Percentiles rank a stretch among this genome's conserved stretches.
Evolutionary conservation across 495 filamentous ascomycete genomes (phyloP).

Genomic region (Elasticomyces elasticus): DNA sequence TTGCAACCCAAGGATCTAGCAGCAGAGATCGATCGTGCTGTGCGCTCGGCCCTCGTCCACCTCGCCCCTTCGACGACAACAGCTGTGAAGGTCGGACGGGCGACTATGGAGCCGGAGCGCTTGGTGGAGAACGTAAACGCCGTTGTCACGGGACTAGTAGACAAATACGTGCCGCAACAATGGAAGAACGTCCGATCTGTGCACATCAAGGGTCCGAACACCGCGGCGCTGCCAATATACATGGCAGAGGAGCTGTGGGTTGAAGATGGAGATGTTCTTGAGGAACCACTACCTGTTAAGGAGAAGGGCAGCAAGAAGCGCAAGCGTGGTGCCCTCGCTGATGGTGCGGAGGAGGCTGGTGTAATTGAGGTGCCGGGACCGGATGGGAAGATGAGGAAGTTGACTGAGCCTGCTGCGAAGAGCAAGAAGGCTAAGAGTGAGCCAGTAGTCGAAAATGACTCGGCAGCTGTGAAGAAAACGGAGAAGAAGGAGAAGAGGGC

Average conservation of each 20-base stretch:
- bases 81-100: conserved; percentile 42
- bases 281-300: conserved; percentile 29
- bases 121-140: conserved; percentile 68
- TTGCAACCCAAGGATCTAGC: conserved; percentile 47
- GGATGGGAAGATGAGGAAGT: conserved; percentile 29
- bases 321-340: conserved; percentile 25
- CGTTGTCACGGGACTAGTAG: conserved; percentile 56
- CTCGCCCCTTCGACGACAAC: conserved; percentile 45
- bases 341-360: background rate
- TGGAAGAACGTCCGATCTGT: conserved; percentile 76
- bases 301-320: conserved; percentile 55
- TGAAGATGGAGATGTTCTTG: conserved; percentile 66
- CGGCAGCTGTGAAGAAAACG: conserved; percentile 42
- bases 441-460: conserved; percentile 27
- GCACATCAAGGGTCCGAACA: conserved; percentile 81
- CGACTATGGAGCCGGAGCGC: conserved; percentile 61
- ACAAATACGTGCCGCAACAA: conserved; percentile 68
- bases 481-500: conserved; percentile 22
- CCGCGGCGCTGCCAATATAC: conserved; percentile 83
- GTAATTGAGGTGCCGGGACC: conserved; percentile 20
- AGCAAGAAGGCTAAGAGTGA: conserved; percentile 28
- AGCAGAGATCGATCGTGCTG: conserved; percentile 58
- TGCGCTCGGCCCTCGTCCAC: conserved; percentile 62
- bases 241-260: conserved; percentile 83
- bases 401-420: conserved; percentile 2